These are phyloP conservation scores for Cystobasidium sp. DNA, from an alignment of 1,284 basidiomycete genomes.

Conservation along the genomic window DNA sequence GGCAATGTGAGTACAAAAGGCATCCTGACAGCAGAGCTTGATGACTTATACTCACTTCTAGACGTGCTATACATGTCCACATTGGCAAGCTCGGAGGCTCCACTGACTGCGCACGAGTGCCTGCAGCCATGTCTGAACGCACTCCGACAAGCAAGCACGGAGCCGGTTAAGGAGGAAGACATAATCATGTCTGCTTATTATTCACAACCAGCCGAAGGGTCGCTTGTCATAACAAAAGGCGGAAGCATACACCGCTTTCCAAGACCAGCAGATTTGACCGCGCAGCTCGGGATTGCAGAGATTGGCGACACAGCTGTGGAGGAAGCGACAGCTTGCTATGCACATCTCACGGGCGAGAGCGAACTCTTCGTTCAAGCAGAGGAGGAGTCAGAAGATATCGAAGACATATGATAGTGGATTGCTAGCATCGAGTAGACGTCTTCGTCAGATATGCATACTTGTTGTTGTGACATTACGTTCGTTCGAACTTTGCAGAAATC, in stretches of 20 bases:
- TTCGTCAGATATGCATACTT: neutral
- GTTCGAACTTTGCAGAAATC: slow-evolving; percentile 34
- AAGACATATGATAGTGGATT: slow-evolving; percentile 6
- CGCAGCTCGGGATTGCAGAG: slow-evolving; percentile 20
- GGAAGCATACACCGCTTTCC: neutral
- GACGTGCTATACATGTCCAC: slow-evolving; percentile 58
- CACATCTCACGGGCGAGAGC: slow-evolving; percentile 23
- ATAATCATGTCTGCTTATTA: slow-evolving; percentile 24
- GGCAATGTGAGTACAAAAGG: slow-evolving; percentile 67
- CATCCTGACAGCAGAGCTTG: slow-evolving; percentile 5
- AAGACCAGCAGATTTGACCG: neutral
- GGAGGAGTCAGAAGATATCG: slow-evolving; percentile 15
- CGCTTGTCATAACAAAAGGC: neutral
- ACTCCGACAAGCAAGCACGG: slow-evolving; percentile 10
- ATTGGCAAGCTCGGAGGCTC: neutral
- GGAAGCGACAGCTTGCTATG: slow-evolving; percentile 2
- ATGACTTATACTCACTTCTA: slow-evolving; percentile 48
- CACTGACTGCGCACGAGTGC: neutral
- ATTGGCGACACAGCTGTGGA: slow-evolving; percentile 29
- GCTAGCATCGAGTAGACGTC: neutral
- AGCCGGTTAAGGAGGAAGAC: neutral
- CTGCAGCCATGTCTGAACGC: slow-evolving; percentile 32
- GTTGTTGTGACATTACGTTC: slow-evolving; percentile 24
- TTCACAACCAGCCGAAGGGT: neutral
- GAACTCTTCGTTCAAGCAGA: slow-evolving; percentile 29